phyloP scores from a whole-genome alignment of 352 stramenopile genomes.

The Discostella stelligera region DNA sequence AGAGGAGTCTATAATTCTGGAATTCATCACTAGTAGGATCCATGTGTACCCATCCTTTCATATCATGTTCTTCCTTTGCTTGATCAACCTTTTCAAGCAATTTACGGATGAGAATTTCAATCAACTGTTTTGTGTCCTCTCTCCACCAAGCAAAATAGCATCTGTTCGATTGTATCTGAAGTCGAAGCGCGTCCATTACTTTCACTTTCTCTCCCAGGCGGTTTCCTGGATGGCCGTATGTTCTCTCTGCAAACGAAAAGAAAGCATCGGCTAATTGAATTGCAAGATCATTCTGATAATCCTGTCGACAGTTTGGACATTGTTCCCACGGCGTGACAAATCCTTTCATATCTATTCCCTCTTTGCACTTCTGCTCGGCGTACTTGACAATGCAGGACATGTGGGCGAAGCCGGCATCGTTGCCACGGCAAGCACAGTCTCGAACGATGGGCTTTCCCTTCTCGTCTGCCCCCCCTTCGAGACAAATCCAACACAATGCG shows the following conservation, averaged over 20 bases:
- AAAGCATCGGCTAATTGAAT: constrained; percentile 9
- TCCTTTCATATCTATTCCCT: background rate
- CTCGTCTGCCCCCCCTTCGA: constrained; percentile 21
- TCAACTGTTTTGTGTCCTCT: background rate
- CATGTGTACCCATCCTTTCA: constrained; percentile 4
- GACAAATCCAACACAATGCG: constrained; percentile 19
- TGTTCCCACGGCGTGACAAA: constrained; percentile 10
- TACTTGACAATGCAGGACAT: constrained; percentile 19
- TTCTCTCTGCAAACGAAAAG: constrained; percentile 5
- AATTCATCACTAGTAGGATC: background rate
- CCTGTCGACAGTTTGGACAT: constrained; percentile 16
- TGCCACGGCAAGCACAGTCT: constrained; percentile 21
- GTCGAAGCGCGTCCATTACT: background rate
- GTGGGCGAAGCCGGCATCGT: constrained; percentile 22
- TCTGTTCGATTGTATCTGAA: background rate
- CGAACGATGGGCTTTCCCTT: constrained; percentile 4
- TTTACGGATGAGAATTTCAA: constrained; percentile 3
- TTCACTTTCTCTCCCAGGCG: background rate
- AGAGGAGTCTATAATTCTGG: background rate
- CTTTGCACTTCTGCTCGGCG: constrained; percentile 13
- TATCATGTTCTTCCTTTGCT: background rate
- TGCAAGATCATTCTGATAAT: constrained; percentile 2
- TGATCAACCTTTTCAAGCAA: constrained; percentile 4
- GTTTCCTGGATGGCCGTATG: background rate
- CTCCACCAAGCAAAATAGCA: background rate